Evolutionary conservation across 768 basidiomycete species (phyloP).

Genomic region (Lentinula boryana): DNA sequence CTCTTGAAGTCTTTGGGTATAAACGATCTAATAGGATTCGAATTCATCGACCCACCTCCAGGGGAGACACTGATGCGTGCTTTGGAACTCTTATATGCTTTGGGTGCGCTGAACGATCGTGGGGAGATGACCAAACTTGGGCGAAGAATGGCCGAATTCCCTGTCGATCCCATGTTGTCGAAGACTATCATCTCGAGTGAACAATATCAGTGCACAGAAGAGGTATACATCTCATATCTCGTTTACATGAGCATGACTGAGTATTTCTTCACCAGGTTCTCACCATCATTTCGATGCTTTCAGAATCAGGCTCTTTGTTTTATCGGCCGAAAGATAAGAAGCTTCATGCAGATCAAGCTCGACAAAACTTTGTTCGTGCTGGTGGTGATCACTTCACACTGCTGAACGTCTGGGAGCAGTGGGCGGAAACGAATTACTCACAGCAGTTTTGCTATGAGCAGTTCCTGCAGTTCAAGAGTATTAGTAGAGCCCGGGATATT

Average conservation of each 20-base stretch:
- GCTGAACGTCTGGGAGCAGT: slow-evolving; percentile 97
- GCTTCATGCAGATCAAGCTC: slow-evolving; percentile 93
- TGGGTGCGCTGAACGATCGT: slow-evolving; percentile 93
- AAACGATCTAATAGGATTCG: slow-evolving; percentile 97
- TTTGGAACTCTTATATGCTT: slow-evolving; percentile 87
- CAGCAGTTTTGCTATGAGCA: slow-evolving; percentile 97
- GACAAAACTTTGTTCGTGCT: slow-evolving; percentile 92
- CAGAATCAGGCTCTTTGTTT: slow-evolving; percentile 91
- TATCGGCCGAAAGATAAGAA: slow-evolving; percentile 99
- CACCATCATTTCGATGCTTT: slow-evolving; percentile 96
- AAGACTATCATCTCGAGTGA: slow-evolving; percentile 97
- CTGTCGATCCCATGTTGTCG: slow-evolving; percentile 95
- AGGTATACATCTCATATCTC: slow-evolving; percentile 44
- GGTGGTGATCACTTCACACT: slow-evolving; percentile 98
- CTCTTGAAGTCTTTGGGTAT: slow-evolving; percentile 95
- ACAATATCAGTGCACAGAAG: slow-evolving; percentile 90
- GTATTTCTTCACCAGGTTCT: slow-evolving; percentile 52
- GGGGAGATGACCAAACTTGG: slow-evolving; percentile 98
- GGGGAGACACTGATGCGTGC: slow-evolving; percentile 97
- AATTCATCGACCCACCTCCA: slow-evolving; percentile 97
- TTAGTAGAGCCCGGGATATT: slow-evolving; percentile 93
- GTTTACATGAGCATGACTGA: background rate
- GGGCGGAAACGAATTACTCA: slow-evolving; percentile 96
- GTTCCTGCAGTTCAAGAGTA: slow-evolving; percentile 90
- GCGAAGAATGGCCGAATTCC: slow-evolving; percentile 97